A percentile compares a stretch with the other conserved stretches of the same genome.
These are phyloP conservation scores for Ceratocystis variospora DNA, from an alignment of 2,329 filamentous ascomycete species.

Conservation along the genomic window DNA sequence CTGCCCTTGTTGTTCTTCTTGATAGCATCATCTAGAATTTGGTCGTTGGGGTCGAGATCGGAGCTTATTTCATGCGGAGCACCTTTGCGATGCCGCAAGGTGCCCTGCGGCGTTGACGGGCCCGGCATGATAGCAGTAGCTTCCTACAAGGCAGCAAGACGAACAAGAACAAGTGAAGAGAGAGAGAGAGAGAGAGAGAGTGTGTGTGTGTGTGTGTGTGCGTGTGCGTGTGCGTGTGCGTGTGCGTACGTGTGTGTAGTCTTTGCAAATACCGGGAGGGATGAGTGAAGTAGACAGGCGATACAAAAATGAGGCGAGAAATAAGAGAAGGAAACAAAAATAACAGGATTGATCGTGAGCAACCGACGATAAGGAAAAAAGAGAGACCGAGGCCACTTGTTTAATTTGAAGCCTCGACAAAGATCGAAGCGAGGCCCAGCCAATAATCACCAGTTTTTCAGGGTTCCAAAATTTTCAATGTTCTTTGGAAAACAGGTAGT, in stretches of 20 bases:
- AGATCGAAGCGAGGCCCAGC: constrained; percentile 18
- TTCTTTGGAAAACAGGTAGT: background rate
- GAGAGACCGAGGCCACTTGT: constrained; percentile 19
- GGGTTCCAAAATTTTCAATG: background rate
- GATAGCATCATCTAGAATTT: constrained; percentile 33
- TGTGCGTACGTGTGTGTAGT: background rate
- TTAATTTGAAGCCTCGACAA: constrained; percentile 17
- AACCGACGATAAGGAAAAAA: constrained; percentile 19
- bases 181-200: no score
- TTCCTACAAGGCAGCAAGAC: background rate
- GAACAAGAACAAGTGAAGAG: background rate
- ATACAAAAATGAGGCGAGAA: background rate
- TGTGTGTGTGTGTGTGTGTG: no score
- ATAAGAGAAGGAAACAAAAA: constrained; percentile 18
- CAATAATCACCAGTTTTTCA: constrained; percentile 9
- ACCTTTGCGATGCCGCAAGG: constrained; percentile 46
- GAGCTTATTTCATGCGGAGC: constrained; percentile 33
- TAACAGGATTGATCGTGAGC: constrained; percentile 11
- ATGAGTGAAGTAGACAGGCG: background rate
- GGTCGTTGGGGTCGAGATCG: constrained; percentile 26
- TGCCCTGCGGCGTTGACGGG: constrained; percentile 40
- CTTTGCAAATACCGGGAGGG: background rate
- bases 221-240: background rate
- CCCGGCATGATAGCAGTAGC: constrained; percentile 31
- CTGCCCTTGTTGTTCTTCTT: constrained; percentile 25